phyloP scores from a whole-genome alignment of 2,329 filamentous ascomycete species.

The Penicillium rolfsii region DNA sequence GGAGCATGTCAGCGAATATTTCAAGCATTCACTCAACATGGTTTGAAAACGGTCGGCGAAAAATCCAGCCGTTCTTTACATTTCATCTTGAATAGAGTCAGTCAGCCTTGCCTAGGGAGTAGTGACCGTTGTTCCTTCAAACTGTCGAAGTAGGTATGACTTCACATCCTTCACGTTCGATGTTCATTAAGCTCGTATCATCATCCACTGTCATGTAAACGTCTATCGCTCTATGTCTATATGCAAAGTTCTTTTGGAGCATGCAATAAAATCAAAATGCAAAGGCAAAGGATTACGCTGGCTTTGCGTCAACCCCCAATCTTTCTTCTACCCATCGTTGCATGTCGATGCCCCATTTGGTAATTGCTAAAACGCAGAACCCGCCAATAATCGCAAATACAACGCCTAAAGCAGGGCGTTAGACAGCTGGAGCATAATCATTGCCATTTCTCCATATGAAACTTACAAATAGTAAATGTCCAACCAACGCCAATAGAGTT shows the following conservation, averaged over 20 bases:
- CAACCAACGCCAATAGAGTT: slow-evolving; percentile 75
- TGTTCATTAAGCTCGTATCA: not conserved
- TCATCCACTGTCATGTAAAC: not conserved
- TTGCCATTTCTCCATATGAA: not conserved
- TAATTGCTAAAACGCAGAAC: slow-evolving; percentile 32
- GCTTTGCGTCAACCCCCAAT: slow-evolving; percentile 26
- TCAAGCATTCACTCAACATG: not conserved
- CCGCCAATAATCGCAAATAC: slow-evolving; percentile 35
- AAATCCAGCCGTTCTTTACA: not conserved
- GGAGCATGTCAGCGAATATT: not conserved
- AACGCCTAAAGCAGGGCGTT: slow-evolving; percentile 28
- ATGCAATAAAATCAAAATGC: not conserved
- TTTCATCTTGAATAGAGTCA: not conserved
- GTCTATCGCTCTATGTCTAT: not conserved
- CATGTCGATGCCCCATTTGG: slow-evolving; percentile 39
- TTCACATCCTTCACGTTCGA: not conserved
- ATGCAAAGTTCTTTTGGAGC: not conserved
- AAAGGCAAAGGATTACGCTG: slow-evolving; percentile 14
- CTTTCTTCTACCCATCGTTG: slow-evolving; percentile 38
- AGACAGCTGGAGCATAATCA: slow-evolving; percentile 50
- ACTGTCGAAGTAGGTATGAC: not conserved
- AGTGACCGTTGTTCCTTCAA: not conserved
- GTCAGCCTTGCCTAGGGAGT: not conserved
- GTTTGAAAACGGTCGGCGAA: not conserved
- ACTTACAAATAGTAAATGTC: slow-evolving; percentile 71